Percentiles rank a stretch among this genome's conserved stretches.
Conservation (phyloP, 1,139 yeast species). For the Saccharomycopsis hybrid region DNA sequence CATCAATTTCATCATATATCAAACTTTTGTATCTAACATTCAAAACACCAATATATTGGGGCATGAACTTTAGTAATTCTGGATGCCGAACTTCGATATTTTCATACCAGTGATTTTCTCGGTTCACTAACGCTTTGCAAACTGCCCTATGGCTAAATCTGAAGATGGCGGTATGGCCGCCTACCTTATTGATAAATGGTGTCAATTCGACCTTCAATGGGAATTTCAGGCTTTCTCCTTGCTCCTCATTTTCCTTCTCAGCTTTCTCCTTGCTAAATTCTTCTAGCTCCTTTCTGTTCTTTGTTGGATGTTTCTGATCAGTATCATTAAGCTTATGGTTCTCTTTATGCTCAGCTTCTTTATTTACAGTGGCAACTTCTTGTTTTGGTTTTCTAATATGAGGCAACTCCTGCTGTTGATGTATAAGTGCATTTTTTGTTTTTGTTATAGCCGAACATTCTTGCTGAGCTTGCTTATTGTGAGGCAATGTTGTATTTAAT, state of each 20-base stretch:
- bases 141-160: constrained; percentile 87
- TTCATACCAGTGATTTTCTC: constrained; percentile 91
- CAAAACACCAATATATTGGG: constrained; percentile 86
- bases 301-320: constrained; percentile 19
- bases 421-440: neutral
- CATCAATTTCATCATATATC: constrained; percentile 17
- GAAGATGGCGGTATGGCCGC: constrained; percentile 97
- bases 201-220: constrained; percentile 78
- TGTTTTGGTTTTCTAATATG: too few relatives aligned
- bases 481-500: too few relatives aligned
- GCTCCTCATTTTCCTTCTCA: constrained; percentile 4
- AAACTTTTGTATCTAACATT: constrained; percentile 68
- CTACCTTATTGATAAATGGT: constrained; percentile 88
- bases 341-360: neutral
- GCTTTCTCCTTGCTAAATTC: neutral
- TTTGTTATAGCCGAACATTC: too few relatives aligned
- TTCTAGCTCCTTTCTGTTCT: constrained; percentile 3
- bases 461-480: too few relatives aligned
- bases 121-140: constrained; percentile 86
- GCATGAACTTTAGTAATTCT: constrained; percentile 78
- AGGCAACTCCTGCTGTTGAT: neutral
- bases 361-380: neutral
- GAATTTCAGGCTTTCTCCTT: constrained; percentile 33
- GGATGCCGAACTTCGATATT: constrained; percentile 72
- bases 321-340: neutral